These are phyloP conservation scores for Mortierella sp. DNA, from an alignment of 371 early-diverging fungal species.

Conservation along the genomic window DNA sequence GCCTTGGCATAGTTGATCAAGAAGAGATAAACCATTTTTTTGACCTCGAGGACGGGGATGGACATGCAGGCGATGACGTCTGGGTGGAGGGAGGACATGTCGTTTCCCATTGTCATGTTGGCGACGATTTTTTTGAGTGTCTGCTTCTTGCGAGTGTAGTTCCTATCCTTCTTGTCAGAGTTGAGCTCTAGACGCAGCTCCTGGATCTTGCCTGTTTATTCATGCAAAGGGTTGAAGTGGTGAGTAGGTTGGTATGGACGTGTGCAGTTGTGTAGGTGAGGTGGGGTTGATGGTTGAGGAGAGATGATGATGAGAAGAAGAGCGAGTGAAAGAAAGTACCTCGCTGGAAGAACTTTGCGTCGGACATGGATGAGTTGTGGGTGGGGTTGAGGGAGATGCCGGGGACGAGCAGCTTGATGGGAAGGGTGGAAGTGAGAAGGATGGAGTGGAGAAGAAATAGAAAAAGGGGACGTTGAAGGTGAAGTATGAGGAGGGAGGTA, in stretches of 20 bases:
- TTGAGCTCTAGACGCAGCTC: constrained; percentile 94
- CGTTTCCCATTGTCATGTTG: constrained; percentile 99
- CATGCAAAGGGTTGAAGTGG: background rate
- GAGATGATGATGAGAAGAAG: background rate
- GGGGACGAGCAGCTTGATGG: constrained; percentile 8
- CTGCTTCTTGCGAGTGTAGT: constrained; percentile 88
- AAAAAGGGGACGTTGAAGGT: background rate
- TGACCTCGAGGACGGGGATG: constrained; percentile 96
- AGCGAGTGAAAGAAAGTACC: constrained; percentile 59
- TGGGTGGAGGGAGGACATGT: constrained; percentile 95
- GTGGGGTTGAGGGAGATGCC: background rate
- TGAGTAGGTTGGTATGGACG: background rate
- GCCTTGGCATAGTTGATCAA: constrained; percentile 95
- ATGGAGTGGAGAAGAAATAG: background rate
- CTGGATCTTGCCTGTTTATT: constrained; percentile 90
- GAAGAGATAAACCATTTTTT: constrained; percentile 96
- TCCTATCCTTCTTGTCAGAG: constrained; percentile 92
- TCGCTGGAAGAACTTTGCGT: constrained; percentile 88
- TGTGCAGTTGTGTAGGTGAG: background rate
- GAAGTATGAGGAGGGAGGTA: background rate
- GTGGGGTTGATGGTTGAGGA: background rate
- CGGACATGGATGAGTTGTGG: constrained; percentile 64
- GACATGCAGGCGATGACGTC: constrained; percentile 99
- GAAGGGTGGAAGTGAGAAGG: background rate
- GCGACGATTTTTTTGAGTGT: constrained; percentile 97